A percentile compares a stretch with the other conserved stretches of the same genome.
phyloP scores from a whole-genome alignment of 2,329 filamentous ascomycete species.

The Fusarium lateritium region DNA sequence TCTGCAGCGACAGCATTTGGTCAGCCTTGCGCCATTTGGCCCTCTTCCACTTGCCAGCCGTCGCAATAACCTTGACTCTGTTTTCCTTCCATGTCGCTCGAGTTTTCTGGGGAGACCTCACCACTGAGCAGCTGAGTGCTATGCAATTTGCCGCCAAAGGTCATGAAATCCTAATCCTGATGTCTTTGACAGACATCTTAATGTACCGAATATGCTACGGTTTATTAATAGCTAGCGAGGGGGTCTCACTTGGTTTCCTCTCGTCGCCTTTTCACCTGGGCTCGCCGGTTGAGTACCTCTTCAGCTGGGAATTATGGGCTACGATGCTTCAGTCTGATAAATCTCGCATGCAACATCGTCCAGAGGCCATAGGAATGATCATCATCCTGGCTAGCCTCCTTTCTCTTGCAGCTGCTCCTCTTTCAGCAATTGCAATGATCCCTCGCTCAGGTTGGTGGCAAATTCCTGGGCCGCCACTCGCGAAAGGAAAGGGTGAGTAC shows the following conservation, averaged over 20 bases:
- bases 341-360: too few relatives aligned
- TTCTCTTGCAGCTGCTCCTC: neutral
- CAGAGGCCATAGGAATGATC: neutral
- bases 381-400: neutral
- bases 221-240: neutral
- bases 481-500: too few relatives aligned
- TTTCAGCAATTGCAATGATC: neutral
- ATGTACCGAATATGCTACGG: neutral
- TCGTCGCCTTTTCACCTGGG: neutral
- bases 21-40: neutral
- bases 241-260: neutral
- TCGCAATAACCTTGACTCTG: neutral
- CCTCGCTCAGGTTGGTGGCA: neutral
- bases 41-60: neutral
- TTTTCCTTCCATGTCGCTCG: neutral
- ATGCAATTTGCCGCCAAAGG: slow-evolving; percentile 10
- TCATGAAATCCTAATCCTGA: neutral
- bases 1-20: neutral
- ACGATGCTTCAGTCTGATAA: neutral
- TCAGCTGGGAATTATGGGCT: neutral
- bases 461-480: neutral
- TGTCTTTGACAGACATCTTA: neutral
- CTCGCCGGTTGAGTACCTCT: neutral
- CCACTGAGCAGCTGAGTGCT: neutral
- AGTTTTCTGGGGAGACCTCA: neutral